These are phyloP conservation scores for Trebouxia sp. DNA, from an alignment of 139 green algal genomes.

Conservation along the genomic window DNA sequence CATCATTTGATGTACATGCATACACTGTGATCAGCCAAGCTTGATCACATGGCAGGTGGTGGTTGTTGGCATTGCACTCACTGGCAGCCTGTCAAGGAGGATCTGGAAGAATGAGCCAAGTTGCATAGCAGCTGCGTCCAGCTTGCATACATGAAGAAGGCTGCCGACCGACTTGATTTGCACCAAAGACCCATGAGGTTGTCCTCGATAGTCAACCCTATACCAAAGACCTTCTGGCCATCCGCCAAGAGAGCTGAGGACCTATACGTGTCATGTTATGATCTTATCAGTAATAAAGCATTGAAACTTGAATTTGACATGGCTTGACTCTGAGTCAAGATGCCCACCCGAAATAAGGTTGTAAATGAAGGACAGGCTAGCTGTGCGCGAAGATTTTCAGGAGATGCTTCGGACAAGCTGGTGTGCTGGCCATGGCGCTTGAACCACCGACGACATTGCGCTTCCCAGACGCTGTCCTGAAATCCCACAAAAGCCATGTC, in stretches of 20 bases:
- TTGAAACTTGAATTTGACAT: too few relatives aligned
- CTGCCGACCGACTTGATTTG: background rate
- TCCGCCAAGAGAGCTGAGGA: background rate
- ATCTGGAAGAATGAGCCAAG: background rate
- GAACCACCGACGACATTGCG: background rate
- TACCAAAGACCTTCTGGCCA: conserved; percentile 9
- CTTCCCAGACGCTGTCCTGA: background rate
- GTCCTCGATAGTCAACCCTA: background rate
- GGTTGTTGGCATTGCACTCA: background rate
- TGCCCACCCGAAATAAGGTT: background rate
- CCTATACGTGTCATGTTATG: background rate
- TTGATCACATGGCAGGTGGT: background rate
- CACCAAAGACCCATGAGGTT: background rate
- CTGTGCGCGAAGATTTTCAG: background rate
- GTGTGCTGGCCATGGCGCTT: background rate
- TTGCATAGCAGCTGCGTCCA: background rate
- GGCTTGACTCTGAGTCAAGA: too few relatives aligned
- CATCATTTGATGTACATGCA: too few relatives aligned
- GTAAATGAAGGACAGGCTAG: background rate
- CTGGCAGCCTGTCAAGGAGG: background rate
- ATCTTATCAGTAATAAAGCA: too few relatives aligned
- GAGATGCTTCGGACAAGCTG: background rate
- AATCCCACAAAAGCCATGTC: background rate
- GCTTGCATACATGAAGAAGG: background rate
- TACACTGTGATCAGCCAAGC: too few relatives aligned